phyloP scores from a whole-genome alignment of 2,329 filamentous ascomycete genomes.

The Cladosporium sp. region DNA sequence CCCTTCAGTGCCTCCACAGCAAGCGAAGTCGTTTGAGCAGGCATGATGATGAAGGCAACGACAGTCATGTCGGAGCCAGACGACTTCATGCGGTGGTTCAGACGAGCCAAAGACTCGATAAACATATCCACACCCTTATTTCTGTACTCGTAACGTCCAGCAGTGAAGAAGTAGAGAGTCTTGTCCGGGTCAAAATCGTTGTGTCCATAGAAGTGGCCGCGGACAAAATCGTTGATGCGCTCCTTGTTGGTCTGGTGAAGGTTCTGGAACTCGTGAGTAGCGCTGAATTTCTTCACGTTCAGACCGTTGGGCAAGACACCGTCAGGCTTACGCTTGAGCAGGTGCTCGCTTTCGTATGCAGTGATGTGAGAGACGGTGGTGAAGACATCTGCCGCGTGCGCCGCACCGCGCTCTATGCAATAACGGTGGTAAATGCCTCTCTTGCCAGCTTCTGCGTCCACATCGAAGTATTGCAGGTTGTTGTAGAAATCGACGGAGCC shows the following conservation, averaged over 20 bases:
- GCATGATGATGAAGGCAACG: conserved; percentile 98
- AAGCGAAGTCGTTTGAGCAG: conserved; percentile 87
- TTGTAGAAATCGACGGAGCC: conserved; percentile 99
- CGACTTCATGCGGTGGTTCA: conserved; percentile 88
- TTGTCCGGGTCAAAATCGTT: conserved; percentile 96
- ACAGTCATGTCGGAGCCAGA: conserved; percentile 85
- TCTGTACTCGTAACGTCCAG: conserved; percentile 92
- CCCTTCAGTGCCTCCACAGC: conserved; percentile 95
- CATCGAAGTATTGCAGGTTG: conserved; percentile 93
- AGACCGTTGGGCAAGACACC: conserved; percentile 93
- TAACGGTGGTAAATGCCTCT: conserved; percentile 97
- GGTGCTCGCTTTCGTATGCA: conserved; percentile 93
- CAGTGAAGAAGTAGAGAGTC: conserved; percentile 95
- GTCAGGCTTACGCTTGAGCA: conserved; percentile 95
- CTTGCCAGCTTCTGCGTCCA: conserved; percentile 93
- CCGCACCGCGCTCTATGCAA: conserved; percentile 91
- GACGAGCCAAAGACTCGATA: conserved; percentile 86
- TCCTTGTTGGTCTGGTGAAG: conserved; percentile 93
- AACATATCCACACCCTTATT: conserved; percentile 99
- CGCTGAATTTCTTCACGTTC: conserved; percentile 97
- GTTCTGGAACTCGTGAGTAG: conserved; percentile 98
- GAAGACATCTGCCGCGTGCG: conserved; percentile 92
- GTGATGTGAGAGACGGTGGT: conserved; percentile 98
- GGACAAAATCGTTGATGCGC: conserved; percentile 97
- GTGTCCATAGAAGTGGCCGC: conserved; percentile 96